Conservation (phyloP, 768 basidiomycete species). For the Russula dissimulans region DNA sequence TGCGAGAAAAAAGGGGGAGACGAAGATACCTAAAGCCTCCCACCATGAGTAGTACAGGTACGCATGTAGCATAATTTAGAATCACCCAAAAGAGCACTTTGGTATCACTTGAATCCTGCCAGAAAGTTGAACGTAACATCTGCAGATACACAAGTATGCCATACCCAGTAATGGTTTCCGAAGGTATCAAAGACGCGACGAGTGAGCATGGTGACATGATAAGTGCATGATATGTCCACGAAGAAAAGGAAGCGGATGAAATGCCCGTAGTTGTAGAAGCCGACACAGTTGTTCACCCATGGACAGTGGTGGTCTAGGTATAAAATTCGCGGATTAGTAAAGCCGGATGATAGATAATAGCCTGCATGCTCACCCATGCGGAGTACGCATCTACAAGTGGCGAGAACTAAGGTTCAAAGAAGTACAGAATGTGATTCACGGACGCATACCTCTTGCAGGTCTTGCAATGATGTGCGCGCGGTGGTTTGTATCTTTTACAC, state of each 20-base stretch:
- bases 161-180: constrained; percentile 43
- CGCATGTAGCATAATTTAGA: constrained; percentile 75
- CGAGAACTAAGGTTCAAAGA: neutral
- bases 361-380: constrained; percentile 62
- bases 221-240: constrained; percentile 83
- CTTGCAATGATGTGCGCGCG: constrained; percentile 87
- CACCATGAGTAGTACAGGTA: constrained; percentile 80
- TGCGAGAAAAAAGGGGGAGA: neutral
- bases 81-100: constrained; percentile 77
- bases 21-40: constrained; percentile 74
- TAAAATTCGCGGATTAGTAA: neutral
- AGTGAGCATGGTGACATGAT: constrained; percentile 80
- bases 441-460: constrained; percentile 66
- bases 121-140: neutral
- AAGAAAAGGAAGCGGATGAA: constrained; percentile 89
- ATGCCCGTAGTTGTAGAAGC: constrained; percentile 82
- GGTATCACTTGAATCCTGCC: constrained; percentile 61
- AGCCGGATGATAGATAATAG: neutral
- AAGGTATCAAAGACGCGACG: constrained; percentile 46
- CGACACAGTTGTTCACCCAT: constrained; percentile 93
- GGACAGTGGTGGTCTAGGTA: constrained; percentile 79
- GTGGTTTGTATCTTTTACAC: constrained; percentile 80
- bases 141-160: constrained; percentile 13
- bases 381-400: constrained; percentile 55
- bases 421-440: neutral